Evolutionary conservation across 768 basidiomycete species (phyloP).

Genomic region (Fomitopsis serialis): DNA sequence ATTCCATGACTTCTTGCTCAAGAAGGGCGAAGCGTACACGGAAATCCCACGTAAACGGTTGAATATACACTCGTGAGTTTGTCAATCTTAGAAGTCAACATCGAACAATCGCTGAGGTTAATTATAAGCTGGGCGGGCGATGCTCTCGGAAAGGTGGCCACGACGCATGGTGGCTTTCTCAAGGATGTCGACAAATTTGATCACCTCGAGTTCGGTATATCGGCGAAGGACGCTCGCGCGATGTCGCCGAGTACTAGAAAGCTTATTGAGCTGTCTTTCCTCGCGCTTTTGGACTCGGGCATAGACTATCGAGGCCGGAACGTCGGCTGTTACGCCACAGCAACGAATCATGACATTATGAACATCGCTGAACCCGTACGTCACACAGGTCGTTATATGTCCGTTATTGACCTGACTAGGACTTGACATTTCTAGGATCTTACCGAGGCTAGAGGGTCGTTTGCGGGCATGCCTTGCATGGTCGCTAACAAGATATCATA

Average conservation of each 20-base stretch:
- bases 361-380: slow-evolving; percentile 25
- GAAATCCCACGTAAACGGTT: slow-evolving; percentile 27
- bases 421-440: slow-evolving; percentile 34
- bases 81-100: not conserved
- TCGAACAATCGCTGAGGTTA: not conserved
- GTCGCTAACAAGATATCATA: slow-evolving; percentile 39
- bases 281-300: slow-evolving; percentile 41
- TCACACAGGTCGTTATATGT: not conserved
- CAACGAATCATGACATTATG: slow-evolving; percentile 18
- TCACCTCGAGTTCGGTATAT: slow-evolving; percentile 34
- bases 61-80: slow-evolving; percentile 29
- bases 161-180: slow-evolving; percentile 30
- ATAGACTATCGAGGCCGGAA: slow-evolving; percentile 39
- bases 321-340: slow-evolving; percentile 38
- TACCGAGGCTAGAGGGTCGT: slow-evolving; percentile 27
- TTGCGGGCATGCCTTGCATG: slow-evolving; percentile 29
- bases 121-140: not conserved
- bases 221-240: slow-evolving; percentile 27
- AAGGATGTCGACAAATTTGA: slow-evolving; percentile 34
- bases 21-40: slow-evolving; percentile 26
- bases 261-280: slow-evolving; percentile 33
- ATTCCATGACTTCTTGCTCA: slow-evolving; percentile 32
- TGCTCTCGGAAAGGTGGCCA: slow-evolving; percentile 12
- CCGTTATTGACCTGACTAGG: too few relatives aligned
- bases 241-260: slow-evolving; percentile 32